phyloP scores from a whole-genome alignment of 352 stramenopile genomes.

The Pythium biforme region DNA sequence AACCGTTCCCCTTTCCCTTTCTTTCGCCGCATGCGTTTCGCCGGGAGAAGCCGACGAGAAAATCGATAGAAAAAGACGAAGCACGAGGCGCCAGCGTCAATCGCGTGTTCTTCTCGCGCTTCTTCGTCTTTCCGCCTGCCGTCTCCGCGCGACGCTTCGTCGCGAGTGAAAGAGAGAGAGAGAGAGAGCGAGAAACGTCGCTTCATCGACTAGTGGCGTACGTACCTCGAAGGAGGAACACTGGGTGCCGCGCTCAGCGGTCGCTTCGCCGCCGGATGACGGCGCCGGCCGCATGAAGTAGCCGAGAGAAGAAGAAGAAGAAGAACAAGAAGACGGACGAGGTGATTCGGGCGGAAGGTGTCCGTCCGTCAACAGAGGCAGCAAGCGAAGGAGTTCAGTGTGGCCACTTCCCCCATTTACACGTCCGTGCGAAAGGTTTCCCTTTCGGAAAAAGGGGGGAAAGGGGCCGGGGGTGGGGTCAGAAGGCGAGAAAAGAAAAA shows the following conservation, averaged over 20 bases:
- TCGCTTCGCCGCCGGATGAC: not conserved
- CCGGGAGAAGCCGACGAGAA: not conserved
- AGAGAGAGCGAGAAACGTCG: not conserved
- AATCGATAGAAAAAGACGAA: slow-evolving; percentile 2
- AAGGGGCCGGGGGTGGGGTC: not conserved
- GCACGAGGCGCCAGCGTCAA: not conserved
- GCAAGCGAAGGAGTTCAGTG: not conserved
- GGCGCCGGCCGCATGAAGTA: not conserved
- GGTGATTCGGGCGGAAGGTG: no score
- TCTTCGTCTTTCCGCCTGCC: not conserved
- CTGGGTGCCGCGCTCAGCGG: not conserved
- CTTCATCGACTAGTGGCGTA: not conserved
- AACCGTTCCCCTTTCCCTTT: no score
- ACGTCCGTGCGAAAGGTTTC: not conserved
- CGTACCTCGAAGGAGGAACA: no score
- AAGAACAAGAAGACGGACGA: not conserved
- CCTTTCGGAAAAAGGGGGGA: not conserved
- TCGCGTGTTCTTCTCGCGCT: not conserved
- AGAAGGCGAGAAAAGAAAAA: not conserved
- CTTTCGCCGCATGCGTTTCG: not conserved
- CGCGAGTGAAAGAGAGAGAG: not conserved
- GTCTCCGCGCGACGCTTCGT: not conserved
- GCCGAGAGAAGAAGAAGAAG: not conserved
- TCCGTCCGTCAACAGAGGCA: not conserved
- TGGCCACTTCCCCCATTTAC: not conserved